Conservation (phyloP, 148 eudicot species). For the Beta vulgaris region DNA sequence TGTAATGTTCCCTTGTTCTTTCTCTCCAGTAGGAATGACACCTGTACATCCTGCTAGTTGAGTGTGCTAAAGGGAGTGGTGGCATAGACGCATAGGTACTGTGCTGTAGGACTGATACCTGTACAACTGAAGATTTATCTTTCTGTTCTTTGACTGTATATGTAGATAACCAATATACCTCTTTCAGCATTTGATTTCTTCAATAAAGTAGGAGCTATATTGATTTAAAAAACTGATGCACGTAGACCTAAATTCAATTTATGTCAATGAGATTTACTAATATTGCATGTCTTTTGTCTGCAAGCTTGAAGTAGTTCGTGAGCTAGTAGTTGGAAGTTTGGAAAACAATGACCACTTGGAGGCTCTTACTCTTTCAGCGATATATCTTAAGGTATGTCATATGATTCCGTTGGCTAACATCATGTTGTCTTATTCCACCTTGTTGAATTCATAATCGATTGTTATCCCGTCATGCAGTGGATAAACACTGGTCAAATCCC, state of each 20-base stretch:
- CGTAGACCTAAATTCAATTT: neutral
- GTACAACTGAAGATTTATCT: neutral
- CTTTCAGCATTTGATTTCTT: neutral
- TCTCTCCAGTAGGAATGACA: neutral
- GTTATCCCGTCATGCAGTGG: conserved; percentile 57
- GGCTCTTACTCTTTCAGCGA: conserved; percentile 77
- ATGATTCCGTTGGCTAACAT: neutral
- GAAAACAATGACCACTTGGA: conserved; percentile 64
- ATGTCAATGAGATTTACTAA: conserved; percentile 15
- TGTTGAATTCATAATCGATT: neutral
- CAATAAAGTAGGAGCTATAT: neutral
- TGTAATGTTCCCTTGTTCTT: neutral
- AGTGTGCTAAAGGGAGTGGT: neutral
- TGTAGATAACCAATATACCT: neutral
- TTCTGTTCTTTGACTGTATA: neutral
- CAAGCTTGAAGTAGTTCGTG: conserved; percentile 96
- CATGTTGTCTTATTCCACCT: neutral
- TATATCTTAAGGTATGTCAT: conserved; percentile 80
- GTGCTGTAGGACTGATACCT: too few species aligned
- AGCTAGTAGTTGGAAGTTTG: conserved; percentile 54
- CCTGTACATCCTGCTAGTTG: neutral
- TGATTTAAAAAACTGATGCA: neutral
- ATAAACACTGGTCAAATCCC: conserved; percentile 95
- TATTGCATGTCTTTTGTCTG: conserved; percentile 26
- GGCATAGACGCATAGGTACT: neutral